Evolutionary conservation across 2,329 filamentous ascomycete genomes (phyloP), one percentile per base, ranked within the genome.

Genomic region (Fusarium cyanostomum): DNA sequence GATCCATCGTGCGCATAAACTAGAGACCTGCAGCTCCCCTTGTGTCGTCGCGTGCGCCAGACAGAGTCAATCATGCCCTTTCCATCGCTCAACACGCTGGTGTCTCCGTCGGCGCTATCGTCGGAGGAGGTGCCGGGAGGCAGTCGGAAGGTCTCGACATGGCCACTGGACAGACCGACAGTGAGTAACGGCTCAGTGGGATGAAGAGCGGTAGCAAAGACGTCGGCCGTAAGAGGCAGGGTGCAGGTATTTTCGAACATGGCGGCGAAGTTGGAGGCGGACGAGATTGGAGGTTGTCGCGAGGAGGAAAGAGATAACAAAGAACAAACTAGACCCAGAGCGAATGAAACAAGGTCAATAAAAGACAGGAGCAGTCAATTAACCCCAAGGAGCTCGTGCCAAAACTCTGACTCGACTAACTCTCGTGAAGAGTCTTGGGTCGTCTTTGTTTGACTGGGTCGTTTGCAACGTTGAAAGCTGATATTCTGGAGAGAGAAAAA

Each of bases 211-310:
- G 96, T 93, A 2, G 92, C 80, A 79, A 99, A 98, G 71, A 99
- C 83, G 73, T 98, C 95, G 55, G 91, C 86, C 56, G 86, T 86
- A 42, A 98, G 87, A 63, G 94, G 93, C 41, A 98, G 86, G 24
- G 91, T 92, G 82, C 94, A 97, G 66, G 96, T 85, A 66, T 92
- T 96, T 77, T 97, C 93, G 73, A 96, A 92, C 92, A 96, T 96
- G 71, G 18, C 21, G n/a, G 39, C 13, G 39, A 21, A 30, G 18
- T n/a, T n/a, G n/a, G n/a, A n/a, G n/a, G n/a, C n/a, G n/a, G n/a
- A n/a, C n/a, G 18, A 37, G 11, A 34, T 44, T 28, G 26, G 15
- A 42, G 31, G 30, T 46, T 21, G 33, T 21, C 21, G 21, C 21
- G 21, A 21, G n/a, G n/a, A n/a, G n/a, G n/a, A n/a, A n/a, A n/a